These are phyloP conservation scores for Teunomyces gatunensis DNA, from an alignment of 805 yeast species.

Conservation along the genomic window DNA sequence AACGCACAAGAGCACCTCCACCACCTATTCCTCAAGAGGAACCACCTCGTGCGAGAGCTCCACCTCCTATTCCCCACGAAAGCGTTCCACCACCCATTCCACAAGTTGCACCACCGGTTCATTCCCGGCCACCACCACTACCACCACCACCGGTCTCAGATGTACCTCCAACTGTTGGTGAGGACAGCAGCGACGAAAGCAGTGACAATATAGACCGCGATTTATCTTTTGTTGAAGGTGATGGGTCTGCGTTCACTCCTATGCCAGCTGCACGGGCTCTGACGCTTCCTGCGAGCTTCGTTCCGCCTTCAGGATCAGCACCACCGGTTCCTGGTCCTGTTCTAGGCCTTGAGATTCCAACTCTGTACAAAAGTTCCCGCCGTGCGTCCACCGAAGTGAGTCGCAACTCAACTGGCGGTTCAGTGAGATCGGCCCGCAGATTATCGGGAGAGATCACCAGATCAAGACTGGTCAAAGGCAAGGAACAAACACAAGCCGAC, in stretches of 20 bases:
- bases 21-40: constrained; percentile 14
- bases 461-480: constrained; percentile 14
- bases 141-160: constrained; percentile 11
- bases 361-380: not conserved
- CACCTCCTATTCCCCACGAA: constrained; percentile 3
- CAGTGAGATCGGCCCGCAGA: constrained; percentile 10
- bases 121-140: constrained; percentile 7
- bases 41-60: not conserved
- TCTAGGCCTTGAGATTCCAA: not conserved
- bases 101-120: constrained; percentile 10
- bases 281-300: constrained; percentile 13
- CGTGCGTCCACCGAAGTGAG: constrained; percentile 14
- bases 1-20: constrained; percentile 11
- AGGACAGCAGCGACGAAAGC: constrained; percentile 4
- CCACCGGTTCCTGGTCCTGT: constrained; percentile 11
- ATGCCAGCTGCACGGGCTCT: constrained; percentile 10
- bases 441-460: constrained; percentile 11
- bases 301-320: constrained; percentile 12
- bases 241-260: constrained; percentile 27
- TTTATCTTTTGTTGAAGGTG: constrained; percentile 15
- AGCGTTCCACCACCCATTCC: constrained; percentile 16
- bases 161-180: constrained; percentile 4
- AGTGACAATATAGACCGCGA: constrained; percentile 11
- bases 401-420: constrained; percentile 12
- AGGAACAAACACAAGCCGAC: constrained; percentile 31